Evolutionary conservation across 805 yeast genomes (phyloP).

Genomic region (Yamadazyma ubonensis): DNA sequence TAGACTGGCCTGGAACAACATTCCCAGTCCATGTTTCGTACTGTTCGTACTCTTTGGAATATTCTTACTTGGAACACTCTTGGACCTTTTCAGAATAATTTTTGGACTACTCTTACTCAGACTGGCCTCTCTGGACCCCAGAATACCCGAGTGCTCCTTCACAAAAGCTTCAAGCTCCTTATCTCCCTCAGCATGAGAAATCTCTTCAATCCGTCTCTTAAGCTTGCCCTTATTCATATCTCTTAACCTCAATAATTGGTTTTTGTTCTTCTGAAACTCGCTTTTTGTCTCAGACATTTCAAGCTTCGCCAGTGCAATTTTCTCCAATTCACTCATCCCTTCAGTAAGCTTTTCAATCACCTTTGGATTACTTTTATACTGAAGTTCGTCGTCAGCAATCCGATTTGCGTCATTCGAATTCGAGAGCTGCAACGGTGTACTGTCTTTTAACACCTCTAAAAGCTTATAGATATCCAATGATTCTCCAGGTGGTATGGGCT

Average conservation of each 20-base stretch:
- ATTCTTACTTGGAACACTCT: no score
- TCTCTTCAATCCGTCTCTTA: not conserved
- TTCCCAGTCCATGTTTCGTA: no score
- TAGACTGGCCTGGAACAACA: no score
- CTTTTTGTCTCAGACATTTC: slow-evolving; percentile 26
- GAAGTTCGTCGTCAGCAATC: slow-evolving; percentile 5
- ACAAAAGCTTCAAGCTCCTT: not conserved
- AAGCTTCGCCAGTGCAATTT: slow-evolving; percentile 24
- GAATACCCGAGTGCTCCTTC: not conserved
- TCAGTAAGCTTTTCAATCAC: slow-evolving; percentile 29
- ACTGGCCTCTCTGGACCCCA: no score
- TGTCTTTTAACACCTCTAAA: slow-evolving; percentile 35
- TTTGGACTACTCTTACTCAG: no score
- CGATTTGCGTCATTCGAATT: slow-evolving; percentile 3
- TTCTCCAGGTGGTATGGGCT: slow-evolving; percentile 75
- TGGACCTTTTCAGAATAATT: no score
- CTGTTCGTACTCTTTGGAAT: no score
- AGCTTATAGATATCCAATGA: slow-evolving; percentile 60
- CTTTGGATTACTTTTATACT: slow-evolving; percentile 15
- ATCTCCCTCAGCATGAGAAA: not conserved
- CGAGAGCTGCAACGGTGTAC: slow-evolving; percentile 14
- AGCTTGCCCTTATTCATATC: not conserved
- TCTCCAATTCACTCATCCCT: slow-evolving; percentile 17
- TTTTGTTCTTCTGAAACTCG: slow-evolving; percentile 25
- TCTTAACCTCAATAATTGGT: slow-evolving; percentile 16